Evolutionary conservation across 225 moss, liverwort and hornwort species (phyloP).

Genomic region (Marchantia paleacea): DNA sequence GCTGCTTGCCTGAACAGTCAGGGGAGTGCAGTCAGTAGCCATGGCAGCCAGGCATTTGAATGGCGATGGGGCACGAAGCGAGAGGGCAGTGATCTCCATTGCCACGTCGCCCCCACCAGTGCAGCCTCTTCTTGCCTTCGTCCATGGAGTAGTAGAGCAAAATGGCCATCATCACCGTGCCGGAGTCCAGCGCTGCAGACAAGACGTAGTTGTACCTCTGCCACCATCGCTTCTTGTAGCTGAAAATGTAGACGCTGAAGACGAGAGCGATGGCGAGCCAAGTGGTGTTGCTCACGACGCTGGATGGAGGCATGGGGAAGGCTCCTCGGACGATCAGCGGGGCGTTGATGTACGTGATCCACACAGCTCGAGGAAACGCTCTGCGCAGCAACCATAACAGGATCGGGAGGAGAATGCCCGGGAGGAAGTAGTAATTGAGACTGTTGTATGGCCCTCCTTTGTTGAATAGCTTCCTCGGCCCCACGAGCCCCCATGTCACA

Average conservation of each 20-base stretch:
- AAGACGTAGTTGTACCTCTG: conserved; percentile 8
- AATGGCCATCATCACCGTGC: conserved; percentile 11
- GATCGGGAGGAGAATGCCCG: conserved; percentile 17
- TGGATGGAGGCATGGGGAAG: conserved; percentile 26
- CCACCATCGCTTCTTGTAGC: conserved; percentile 11
- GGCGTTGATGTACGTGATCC: conserved; percentile 21
- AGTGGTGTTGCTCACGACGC: conserved; percentile 22
- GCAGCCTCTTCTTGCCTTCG: not conserved
- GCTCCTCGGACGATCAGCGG: conserved; percentile 34
- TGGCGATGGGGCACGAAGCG: not conserved
- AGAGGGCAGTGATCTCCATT: conserved; percentile 28
- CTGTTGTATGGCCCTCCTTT: conserved; percentile 22
- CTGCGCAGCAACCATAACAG: conserved; percentile 10
- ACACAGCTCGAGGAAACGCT: not conserved
- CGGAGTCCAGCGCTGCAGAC: conserved; percentile 4
- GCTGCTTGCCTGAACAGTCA: too few species aligned
- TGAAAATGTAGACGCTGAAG: conserved; percentile 24
- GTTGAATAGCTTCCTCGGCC: conserved; percentile 20
- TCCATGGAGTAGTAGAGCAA: conserved; percentile 6
- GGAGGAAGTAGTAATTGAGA: conserved; percentile 23
- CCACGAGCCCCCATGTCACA: conserved; percentile 28
- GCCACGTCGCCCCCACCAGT: conserved; percentile 31
- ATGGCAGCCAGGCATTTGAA: not conserved
- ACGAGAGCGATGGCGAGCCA: conserved; percentile 23
- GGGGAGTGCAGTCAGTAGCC: not conserved